A percentile compares a stretch with the other conserved stretches of the same genome.
Conservation (phyloP, 192 early-diverging fungal species). For the Coemansia sp. region DNA sequence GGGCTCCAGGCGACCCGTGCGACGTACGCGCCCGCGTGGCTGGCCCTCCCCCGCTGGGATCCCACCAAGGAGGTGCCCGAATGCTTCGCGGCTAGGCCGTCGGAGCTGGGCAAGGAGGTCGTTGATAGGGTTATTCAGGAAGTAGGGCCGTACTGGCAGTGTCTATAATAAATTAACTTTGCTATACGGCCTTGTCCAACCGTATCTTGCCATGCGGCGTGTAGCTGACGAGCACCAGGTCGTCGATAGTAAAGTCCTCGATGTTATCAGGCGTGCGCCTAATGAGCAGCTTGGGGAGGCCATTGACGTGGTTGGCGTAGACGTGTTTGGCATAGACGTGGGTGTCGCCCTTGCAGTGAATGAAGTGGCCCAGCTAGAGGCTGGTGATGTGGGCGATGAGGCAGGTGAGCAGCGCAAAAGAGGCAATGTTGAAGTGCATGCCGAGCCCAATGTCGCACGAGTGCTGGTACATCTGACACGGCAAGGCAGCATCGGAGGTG, state of each 20-base stretch:
- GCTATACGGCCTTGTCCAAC: constrained; percentile 92
- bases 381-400: constrained; percentile 90
- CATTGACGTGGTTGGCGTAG: constrained; percentile 77
- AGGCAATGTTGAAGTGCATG: constrained; percentile 98
- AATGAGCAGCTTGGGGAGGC: constrained; percentile 75
- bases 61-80: constrained; percentile 25
- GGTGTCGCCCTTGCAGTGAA: constrained; percentile 93
- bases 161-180: not conserved
- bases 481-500: constrained; percentile 60
- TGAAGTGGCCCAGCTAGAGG: constrained; percentile 77
- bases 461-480: constrained; percentile 95
- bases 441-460: constrained; percentile 96
- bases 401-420: constrained; percentile 87
- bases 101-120: too few relatives aligned
- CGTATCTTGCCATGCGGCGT: constrained; percentile 80
- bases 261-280: constrained; percentile 58
- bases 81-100: constrained; percentile 20
- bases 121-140: too few relatives aligned
- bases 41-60: constrained; percentile 18
- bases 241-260: constrained; percentile 78
- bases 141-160: too few relatives aligned
- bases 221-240: constrained; percentile 81
- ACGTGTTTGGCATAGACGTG: constrained; percentile 94
- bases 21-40: constrained; percentile 20
- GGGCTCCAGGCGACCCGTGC: too few relatives aligned